phyloP scores from a whole-genome alignment of 306 rosid genomes.

The Spatholobus suberectus region DNA sequence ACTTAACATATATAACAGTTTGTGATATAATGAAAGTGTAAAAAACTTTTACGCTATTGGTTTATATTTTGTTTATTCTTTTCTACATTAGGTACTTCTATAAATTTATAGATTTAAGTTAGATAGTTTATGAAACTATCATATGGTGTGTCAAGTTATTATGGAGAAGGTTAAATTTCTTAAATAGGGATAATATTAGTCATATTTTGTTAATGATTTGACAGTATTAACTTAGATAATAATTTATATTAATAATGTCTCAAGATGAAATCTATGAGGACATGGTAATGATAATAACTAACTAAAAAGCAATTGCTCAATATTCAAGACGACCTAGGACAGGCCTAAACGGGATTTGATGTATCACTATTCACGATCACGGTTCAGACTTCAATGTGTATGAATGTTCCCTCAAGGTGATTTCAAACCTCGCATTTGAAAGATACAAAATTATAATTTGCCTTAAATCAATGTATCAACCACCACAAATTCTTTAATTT shows the following conservation, averaged over 20 bases:
- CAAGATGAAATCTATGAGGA: not conserved
- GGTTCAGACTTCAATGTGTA: not conserved
- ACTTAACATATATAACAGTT: too few species aligned
- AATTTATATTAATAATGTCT: not conserved
- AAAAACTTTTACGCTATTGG: too few species aligned
- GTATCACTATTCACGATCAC: not conserved
- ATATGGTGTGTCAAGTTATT: not conserved
- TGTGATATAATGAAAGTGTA: too few species aligned
- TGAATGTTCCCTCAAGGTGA: not conserved
- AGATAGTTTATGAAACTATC: not conserved
- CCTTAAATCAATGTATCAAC: constrained; percentile 2
- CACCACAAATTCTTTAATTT: not conserved
- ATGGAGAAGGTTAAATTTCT: not conserved
- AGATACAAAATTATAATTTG: not conserved
- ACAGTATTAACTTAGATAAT: not conserved
- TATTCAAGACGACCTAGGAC: not conserved
- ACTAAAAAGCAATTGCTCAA: not conserved
- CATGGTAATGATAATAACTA: not conserved
- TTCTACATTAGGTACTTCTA: not conserved
- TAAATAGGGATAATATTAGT: not conserved
- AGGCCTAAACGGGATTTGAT: not conserved
- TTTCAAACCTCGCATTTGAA: not conserved
- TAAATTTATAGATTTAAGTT: not conserved
- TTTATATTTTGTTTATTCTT: too few species aligned
- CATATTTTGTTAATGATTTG: not conserved